phyloP scores from a whole-genome alignment of 2,329 filamentous ascomycete genomes.

The Scedosporium apiospermum region DNA sequence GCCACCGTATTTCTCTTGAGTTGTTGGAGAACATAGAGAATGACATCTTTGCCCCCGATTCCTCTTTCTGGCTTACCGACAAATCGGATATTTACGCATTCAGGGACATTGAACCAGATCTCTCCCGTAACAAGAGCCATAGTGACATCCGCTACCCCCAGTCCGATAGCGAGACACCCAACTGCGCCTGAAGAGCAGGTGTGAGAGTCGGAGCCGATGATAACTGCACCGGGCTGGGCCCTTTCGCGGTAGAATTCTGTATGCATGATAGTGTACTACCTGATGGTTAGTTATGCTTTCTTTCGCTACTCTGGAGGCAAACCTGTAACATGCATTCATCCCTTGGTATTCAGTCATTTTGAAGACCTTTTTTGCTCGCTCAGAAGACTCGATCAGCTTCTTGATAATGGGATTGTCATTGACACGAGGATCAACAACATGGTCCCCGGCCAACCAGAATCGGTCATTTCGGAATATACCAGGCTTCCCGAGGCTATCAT shows the following conservation, averaged over 20 bases:
- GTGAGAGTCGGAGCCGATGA: constrained; percentile 34
- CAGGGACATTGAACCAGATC: constrained; percentile 36
- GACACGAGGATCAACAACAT: constrained; percentile 34
- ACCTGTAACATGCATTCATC: constrained; percentile 6
- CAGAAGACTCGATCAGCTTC: constrained; percentile 24
- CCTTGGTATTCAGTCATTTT: constrained; percentile 28
- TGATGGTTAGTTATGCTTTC: not conserved
- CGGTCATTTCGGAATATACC: constrained; percentile 38
- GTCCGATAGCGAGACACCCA: constrained; percentile 30
- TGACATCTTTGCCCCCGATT: constrained; percentile 34
- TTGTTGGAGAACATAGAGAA: constrained; percentile 30
- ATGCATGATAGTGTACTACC: constrained; percentile 31
- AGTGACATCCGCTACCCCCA: constrained; percentile 34
- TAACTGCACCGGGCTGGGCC: constrained; percentile 31
- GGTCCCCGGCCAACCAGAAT: constrained; percentile 40
- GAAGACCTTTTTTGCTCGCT: constrained; percentile 26
- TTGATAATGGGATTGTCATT: constrained; percentile 24
- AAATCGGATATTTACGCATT: constrained; percentile 29
- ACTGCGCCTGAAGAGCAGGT: constrained; percentile 33
- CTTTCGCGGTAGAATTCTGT: constrained; percentile 34
- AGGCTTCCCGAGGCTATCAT: constrained; percentile 27
- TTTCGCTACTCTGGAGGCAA: not conserved
- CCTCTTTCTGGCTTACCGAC: constrained; percentile 23
- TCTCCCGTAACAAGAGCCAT: constrained; percentile 34
- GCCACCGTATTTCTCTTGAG: constrained; percentile 36